Evolutionary conservation across 2,329 filamentous ascomycete genomes (phyloP).

Genomic region (Coccinonectria pachysandricola): DNA sequence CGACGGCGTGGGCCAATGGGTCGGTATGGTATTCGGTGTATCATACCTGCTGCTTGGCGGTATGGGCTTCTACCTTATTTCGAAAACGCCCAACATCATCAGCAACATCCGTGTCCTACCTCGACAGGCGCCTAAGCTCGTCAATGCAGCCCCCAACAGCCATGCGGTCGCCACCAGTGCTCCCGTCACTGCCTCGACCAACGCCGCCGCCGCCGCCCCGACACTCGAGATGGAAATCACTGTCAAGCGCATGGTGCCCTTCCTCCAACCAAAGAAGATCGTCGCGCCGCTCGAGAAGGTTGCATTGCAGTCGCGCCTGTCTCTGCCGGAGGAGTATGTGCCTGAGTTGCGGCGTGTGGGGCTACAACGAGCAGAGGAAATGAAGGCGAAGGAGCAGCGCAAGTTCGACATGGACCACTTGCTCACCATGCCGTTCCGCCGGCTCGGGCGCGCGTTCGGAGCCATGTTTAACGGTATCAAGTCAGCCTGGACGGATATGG

Average conservation of each 20-base stretch:
- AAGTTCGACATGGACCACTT: constrained; percentile 46
- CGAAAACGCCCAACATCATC: constrained; percentile 48
- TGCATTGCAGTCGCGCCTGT: constrained; percentile 27
- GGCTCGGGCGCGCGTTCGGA: constrained; percentile 31
- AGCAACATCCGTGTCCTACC: constrained; percentile 46
- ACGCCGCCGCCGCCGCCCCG: constrained; percentile 7
- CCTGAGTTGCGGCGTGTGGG: constrained; percentile 24
- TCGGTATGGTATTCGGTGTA: constrained; percentile 45
- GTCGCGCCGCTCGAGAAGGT: constrained; percentile 25
- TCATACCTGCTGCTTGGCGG: constrained; percentile 49
- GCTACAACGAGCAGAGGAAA: constrained; percentile 26
- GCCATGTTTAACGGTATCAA: constrained; percentile 35
- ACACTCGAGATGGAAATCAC: constrained; percentile 41
- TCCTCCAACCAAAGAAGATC: constrained; percentile 34
- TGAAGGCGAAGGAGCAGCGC: constrained; percentile 27
- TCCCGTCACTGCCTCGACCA: neutral
- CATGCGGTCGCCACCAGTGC: constrained; percentile 3
- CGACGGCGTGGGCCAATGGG: constrained; percentile 43
- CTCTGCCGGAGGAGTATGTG: constrained; percentile 27
- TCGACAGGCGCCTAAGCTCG: constrained; percentile 11
- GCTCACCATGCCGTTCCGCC: constrained; percentile 47
- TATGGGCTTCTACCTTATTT: constrained; percentile 49
- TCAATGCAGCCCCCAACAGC: constrained; percentile 8
- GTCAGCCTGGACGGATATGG: constrained; percentile 45
- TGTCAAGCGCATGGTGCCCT: constrained; percentile 39